Conservation (phyloP, 108 stramenopile species). For the Cyclotella kingstonii region DNA sequence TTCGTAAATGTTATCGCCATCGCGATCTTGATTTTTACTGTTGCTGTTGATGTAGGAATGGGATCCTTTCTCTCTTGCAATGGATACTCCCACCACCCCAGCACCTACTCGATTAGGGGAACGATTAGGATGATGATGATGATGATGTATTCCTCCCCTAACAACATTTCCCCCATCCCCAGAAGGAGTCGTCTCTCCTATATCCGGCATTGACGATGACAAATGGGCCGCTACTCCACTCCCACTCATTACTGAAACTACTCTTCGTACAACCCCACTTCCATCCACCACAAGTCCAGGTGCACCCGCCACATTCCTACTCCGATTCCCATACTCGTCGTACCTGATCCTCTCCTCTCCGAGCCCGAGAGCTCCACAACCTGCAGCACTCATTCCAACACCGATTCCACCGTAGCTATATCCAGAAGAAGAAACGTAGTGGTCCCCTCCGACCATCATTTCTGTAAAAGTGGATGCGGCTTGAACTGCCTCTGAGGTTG, state of each 20-base stretch:
- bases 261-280: constrained; percentile 27
- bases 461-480: constrained; percentile 39
- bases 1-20: constrained; percentile 21
- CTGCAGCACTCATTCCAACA: background rate
- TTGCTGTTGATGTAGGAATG: no score
- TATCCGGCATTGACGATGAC: no score
- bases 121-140: no score
- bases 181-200: no score
- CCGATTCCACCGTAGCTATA: background rate
- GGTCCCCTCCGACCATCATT: constrained; percentile 9
- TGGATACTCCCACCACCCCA: no score
- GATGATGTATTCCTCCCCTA: constrained; percentile 1
- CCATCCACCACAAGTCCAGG: constrained; percentile 32
- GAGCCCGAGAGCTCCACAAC: background rate
- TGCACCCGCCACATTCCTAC: constrained; percentile 3
- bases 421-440: constrained; percentile 4
- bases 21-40: no score
- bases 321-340: background rate
- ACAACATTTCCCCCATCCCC: background rate
- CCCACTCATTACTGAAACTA: background rate
- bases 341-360: background rate
- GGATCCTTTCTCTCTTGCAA: no score
- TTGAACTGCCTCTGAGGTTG: constrained; percentile 37
- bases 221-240: no score
- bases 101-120: no score